Percentiles rank a stretch among this genome's conserved stretches.
Conservation (phyloP, 2,329 filamentous ascomycete genomes). For the Penicillium sp. region DNA sequence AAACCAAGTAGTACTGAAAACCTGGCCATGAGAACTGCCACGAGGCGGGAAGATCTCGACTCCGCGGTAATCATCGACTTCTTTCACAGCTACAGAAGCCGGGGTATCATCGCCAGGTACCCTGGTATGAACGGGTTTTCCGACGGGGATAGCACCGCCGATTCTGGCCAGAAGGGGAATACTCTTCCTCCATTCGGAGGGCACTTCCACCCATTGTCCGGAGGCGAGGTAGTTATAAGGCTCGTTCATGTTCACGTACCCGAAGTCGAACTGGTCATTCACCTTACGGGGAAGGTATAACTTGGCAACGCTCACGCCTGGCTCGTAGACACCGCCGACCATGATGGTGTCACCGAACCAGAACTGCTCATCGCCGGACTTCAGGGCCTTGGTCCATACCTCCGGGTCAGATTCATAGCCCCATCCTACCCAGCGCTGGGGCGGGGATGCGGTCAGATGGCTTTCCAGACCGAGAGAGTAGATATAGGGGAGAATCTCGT, state of each 20-base stretch:
- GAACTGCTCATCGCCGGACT: conserved; percentile 60
- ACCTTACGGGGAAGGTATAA: conserved; percentile 57
- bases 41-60: conserved; percentile 51
- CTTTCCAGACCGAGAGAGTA: conserved; percentile 58
- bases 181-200: conserved; percentile 45
- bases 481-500: conserved; percentile 63
- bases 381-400: conserved; percentile 55
- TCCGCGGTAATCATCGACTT: conserved; percentile 48
- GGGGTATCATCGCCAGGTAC: conserved; percentile 45
- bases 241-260: conserved; percentile 55
- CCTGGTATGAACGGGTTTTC: conserved; percentile 44
- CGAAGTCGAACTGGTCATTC: conserved; percentile 42
- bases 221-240: conserved; percentile 51
- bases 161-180: conserved; percentile 50
- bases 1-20: conserved; percentile 42
- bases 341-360: conserved; percentile 62
- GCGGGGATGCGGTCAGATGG: conserved; percentile 53
- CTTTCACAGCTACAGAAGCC: conserved; percentile 33
- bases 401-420: conserved; percentile 59
- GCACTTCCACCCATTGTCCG: conserved; percentile 47
- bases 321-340: conserved; percentile 59
- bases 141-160: conserved; percentile 48
- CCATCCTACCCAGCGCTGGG: conserved; percentile 66
- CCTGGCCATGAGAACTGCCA: conserved; percentile 32
- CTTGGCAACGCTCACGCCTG: conserved; percentile 45